A percentile compares a stretch with the other conserved stretches of the same genome.
Evolutionary conservation across 108 stramenopile species (phyloP).

Genomic region (Schizochytrium sp.): DNA sequence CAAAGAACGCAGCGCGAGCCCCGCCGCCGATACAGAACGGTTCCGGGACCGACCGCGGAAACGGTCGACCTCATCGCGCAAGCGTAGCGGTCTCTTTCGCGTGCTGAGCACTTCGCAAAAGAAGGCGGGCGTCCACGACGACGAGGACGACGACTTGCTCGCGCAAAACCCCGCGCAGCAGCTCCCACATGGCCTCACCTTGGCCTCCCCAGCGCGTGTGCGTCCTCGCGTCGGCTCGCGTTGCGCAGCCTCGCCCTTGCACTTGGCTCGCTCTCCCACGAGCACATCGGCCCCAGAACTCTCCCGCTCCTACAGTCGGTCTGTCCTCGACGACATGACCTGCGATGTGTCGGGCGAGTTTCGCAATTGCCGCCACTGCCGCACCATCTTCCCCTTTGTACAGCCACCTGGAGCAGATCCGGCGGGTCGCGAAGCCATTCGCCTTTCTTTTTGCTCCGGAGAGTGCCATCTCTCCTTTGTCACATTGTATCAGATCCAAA

Average conservation of each 20-base stretch:
- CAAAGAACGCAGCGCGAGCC: no score
- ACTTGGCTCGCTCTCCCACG: no score
- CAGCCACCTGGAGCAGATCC: background rate
- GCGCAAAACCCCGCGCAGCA: background rate
- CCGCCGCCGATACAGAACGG: no score
- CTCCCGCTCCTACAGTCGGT: background rate
- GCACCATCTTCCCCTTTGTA: background rate
- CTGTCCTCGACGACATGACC: conserved; percentile 11
- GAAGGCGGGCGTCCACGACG: background rate
- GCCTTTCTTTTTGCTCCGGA: background rate
- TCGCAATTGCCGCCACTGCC: conserved; percentile 8
- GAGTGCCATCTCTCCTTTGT: conserved; percentile 17
- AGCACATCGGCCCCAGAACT: background rate
- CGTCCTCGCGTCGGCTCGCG: no score
- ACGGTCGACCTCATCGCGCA: background rate
- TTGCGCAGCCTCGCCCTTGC: no score
- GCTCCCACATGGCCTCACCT: no score
- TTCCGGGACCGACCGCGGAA: background rate
- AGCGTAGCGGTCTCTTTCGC: background rate
- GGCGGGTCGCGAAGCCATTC: background rate
- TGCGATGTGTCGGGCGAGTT: background rate
- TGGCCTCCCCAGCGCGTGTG: no score
- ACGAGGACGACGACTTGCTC: background rate
- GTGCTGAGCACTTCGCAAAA: background rate
- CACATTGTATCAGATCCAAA: background rate